Evolutionary conservation across 768 basidiomycete species (phyloP), one percentile per base, ranked within the genome.

Genomic region (Polyporus arcularius): DNA sequence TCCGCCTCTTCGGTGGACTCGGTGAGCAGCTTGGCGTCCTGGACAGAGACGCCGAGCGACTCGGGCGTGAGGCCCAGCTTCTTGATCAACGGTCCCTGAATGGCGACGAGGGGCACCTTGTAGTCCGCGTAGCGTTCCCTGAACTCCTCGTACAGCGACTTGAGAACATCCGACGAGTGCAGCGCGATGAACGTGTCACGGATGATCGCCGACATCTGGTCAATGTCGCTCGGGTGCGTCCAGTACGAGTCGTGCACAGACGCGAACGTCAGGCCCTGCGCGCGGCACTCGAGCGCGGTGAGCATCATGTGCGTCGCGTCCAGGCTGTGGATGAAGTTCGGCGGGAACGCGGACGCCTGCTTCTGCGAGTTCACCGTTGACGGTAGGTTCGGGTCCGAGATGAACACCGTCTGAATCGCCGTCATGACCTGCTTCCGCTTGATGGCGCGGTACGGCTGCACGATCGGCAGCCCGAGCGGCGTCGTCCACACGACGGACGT

Each of bases 281-380:
- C 83, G 63, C 82, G 78, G 73, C 95, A 97, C 65, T 94, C 89
- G 49, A 96, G 80, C 10, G 96, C 95, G 2, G 96, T 97, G 67
- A 98, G 76, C 85, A 98, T 89, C 95, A 99, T 98, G 76, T 99
- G 97, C 1, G 96, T 96, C 2, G 97, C 97, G 72, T 99, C 97
- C 31, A 99, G 81, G 70, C 91, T 93, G 72, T 99, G 97, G 54
- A 99, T 94, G 70, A 96, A 98, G 77, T 99, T 99, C 50, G 97
- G 97, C 4, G 97, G 96, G 86, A 99, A 98, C 0, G 97, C 97
- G 15, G 94, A 86, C 0, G 94, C 92, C 73, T 99, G 96, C 73
- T 97, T 97, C 59, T 79, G 63, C 1, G 90, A 73, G 66, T 93
- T 92, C 47, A 98, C 95, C 62, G 42, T 28, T 18, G 88, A 79